Evolutionary conservation across 257 asterid species (phyloP).

Genomic region (Salvia rosmarinus): DNA sequence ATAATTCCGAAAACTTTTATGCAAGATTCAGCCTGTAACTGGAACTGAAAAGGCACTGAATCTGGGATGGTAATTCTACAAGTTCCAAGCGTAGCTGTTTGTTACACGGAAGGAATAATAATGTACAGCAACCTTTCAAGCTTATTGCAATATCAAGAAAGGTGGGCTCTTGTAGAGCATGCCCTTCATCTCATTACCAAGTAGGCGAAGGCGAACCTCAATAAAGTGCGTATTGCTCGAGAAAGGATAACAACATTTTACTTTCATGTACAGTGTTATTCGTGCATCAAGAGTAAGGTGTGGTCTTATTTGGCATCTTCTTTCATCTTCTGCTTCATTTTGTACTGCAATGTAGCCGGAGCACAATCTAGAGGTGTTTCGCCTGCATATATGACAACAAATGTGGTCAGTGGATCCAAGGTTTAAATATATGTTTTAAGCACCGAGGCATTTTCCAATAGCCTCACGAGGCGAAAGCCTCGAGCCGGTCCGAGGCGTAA

Average conservation of each 20-base stretch:
- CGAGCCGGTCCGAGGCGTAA: too few species aligned
- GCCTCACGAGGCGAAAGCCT: too few species aligned
- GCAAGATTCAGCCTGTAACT: slow-evolving; percentile 16
- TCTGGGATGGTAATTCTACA: slow-evolving; percentile 26
- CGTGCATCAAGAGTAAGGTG: slow-evolving; percentile 28
- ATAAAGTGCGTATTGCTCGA: slow-evolving; percentile 24
- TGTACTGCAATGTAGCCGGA: slow-evolving; percentile 92
- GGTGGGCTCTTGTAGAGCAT: slow-evolving; percentile 28
- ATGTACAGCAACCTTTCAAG: slow-evolving; percentile 38
- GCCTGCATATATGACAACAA: slow-evolving; percentile 52
- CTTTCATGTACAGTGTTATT: slow-evolving; percentile 23
- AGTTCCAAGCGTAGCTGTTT: slow-evolving; percentile 20
- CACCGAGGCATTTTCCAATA: too few species aligned
- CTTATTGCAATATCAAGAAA: slow-evolving; percentile 32
- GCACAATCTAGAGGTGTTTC: slow-evolving; percentile 98
- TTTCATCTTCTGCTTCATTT: slow-evolving; percentile 82
- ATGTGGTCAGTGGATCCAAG: slow-evolving; percentile 24
- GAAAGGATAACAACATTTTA: slow-evolving; percentile 29
- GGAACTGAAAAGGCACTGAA: slow-evolving; percentile 25
- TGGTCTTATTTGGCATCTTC: slow-evolving; percentile 40
- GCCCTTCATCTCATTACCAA: slow-evolving; percentile 30
- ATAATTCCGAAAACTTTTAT: slow-evolving; percentile 2
- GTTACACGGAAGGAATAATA: slow-evolving; percentile 33
- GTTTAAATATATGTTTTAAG: too few species aligned
- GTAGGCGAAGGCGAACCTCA: slow-evolving; percentile 34